Evolutionary conservation across 108 stramenopile species (phyloP).

Genomic region (Skeletonema menzelii): DNA sequence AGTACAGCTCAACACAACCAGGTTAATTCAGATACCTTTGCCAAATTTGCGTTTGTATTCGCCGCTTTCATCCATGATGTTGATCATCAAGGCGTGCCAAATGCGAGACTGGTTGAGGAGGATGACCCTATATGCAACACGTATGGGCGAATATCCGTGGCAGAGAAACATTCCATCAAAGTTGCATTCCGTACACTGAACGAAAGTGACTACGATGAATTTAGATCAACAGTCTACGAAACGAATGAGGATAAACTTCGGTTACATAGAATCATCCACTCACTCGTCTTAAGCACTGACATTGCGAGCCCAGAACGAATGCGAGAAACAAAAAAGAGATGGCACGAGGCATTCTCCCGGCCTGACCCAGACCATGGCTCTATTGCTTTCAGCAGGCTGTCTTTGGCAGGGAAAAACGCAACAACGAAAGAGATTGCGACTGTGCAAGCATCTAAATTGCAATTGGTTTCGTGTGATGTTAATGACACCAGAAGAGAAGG

Average conservation of each 20-base stretch:
- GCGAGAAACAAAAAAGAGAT: conserved; percentile 35
- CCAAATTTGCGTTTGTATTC: conserved; percentile 54
- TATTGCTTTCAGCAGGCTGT: conserved; percentile 14
- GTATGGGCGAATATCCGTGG: conserved; percentile 45
- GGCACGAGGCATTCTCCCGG: conserved; percentile 36
- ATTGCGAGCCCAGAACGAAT: conserved; percentile 47
- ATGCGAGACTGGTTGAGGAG: conserved; percentile 54
- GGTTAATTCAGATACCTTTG: conserved; percentile 35
- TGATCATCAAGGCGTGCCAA: conserved; percentile 63
- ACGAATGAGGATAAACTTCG: conserved; percentile 40
- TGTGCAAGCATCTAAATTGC: conserved; percentile 36
- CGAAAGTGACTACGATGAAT: conserved; percentile 32
- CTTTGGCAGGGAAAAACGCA: conserved; percentile 12
- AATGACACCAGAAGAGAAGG: neutral
- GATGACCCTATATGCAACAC: conserved; percentile 47
- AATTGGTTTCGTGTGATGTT: conserved; percentile 12
- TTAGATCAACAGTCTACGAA: conserved; percentile 17
- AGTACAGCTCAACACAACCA: conserved; percentile 20
- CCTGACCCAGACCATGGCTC: neutral
- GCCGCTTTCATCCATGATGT: conserved; percentile 54
- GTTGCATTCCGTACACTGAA: conserved; percentile 38
- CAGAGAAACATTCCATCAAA: conserved; percentile 57
- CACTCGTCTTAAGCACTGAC: conserved; percentile 39
- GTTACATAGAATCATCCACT: conserved; percentile 36
- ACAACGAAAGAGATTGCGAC: conserved; percentile 31